Evolutionary conservation across 805 yeast species (phyloP), one percentile per base, ranked within the genome.

Genomic region (Nakazawaea peltata): DNA sequence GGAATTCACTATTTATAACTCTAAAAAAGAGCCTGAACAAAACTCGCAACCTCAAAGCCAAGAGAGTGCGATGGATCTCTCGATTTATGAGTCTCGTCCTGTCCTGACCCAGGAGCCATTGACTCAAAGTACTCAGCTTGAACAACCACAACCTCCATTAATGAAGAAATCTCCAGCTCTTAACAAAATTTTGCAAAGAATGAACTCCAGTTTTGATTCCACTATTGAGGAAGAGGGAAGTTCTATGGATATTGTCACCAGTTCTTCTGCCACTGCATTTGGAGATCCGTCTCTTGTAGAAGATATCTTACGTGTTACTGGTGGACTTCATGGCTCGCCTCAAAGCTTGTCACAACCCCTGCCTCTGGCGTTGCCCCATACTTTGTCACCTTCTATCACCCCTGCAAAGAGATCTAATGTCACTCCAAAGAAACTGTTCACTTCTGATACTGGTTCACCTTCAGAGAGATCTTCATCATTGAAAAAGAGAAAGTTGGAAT

Each of bases 1-100:
- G 64, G 61, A 57, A 27, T 40, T 53, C 19, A 53, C 57, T 13
- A 46, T 36, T 13, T 40, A 31, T 17, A 12, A n/a, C 14, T 13
- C 21, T 19, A 16, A 18, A 5, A 28, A 16, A 19, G 8, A 19
- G 13, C n/a, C n/a, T n/a, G n/a, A n/a, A n/a, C n/a, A n/a, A n/a
- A n/a, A n/a, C n/a, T n/a, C n/a, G n/a, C n/a, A n/a, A n/a, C n/a
- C n/a, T n/a, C n/a, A n/a, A n/a, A n/a, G n/a, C n/a, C n/a, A n/a
- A n/a, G n/a, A n/a, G n/a, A n/a, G n/a, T n/a, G n/a, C n/a, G n/a
- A n/a, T n/a, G n/a, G n/a, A n/a, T n/a, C n/a, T n/a, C n/a, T n/a
- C n/a, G n/a, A n/a, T n/a, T n/a, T n/a, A n/a, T n/a, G n/a, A n/a
- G n/a, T n/a, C n/a, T n/a, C n/a, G n/a, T n/a, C n/a, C n/a, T n/a